A percentile compares a stretch with the other conserved stretches of the same genome.
These are phyloP conservation scores for Teunomyces pallodes DNA, from an alignment of 805 yeast species.

Conservation along the genomic window DNA sequence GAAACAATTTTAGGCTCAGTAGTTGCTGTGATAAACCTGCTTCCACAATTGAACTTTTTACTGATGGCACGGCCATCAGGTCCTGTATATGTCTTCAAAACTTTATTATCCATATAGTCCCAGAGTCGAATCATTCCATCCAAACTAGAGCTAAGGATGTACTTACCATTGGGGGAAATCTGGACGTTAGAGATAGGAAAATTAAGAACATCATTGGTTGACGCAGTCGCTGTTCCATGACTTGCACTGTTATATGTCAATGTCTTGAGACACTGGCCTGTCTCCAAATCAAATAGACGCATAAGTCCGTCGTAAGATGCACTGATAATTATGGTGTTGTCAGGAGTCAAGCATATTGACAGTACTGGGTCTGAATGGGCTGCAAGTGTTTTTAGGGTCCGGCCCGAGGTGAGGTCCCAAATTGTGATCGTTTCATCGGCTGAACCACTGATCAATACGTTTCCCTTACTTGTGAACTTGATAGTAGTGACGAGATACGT, in stretches of 20 bases:
- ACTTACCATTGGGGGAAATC: conserved; percentile 79
- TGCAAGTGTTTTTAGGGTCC: conserved; percentile 71
- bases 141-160: conserved; percentile 69
- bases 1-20: conserved; percentile 47
- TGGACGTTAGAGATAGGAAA: conserved; percentile 75
- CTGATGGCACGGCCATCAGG: conserved; percentile 31
- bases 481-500: conserved; percentile 81
- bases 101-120: conserved; percentile 81
- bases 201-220: conserved; percentile 44
- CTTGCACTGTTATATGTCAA: conserved; percentile 72
- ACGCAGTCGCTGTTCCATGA: conserved; percentile 57
- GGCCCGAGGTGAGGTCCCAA: conserved; percentile 80
- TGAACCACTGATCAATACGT: conserved; percentile 74
- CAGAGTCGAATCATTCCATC: conserved; percentile 80
- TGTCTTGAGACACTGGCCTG: conserved; percentile 92
- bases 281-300: conserved; percentile 80
- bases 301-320: conserved; percentile 91
- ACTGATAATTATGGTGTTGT: conserved; percentile 78
- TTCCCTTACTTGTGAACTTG: conserved; percentile 70
- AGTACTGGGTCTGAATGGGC: conserved; percentile 93
- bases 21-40: conserved; percentile 46
- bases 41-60: conserved; percentile 52
- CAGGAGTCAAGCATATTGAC: conserved; percentile 68
- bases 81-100: conserved; percentile 63
- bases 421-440: conserved; percentile 88